Conservation (phyloP, 2,329 filamentous ascomycete genomes). For the Botryotinia convoluta region DNA sequence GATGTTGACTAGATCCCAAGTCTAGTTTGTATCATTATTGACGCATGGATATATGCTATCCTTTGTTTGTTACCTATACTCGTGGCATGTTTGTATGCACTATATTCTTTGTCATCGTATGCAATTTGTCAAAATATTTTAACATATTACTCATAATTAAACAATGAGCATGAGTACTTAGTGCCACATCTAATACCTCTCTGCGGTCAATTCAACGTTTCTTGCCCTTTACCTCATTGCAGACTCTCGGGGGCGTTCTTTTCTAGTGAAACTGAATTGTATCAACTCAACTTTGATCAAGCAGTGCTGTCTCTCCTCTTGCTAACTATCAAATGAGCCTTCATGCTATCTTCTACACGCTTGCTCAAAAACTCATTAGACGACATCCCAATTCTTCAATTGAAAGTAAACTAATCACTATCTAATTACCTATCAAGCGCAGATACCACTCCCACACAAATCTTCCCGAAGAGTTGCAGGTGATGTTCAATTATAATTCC, state of each 20-base stretch:
- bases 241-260: rapidly evolving
- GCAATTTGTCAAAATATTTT: rapidly evolving
- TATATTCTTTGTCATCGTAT: not conserved
- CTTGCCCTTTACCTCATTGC: not conserved
- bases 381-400: no score
- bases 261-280: not conserved
- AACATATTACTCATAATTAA: no score
- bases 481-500: not conserved
- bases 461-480: not conserved
- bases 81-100: not conserved
- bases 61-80: not conserved
- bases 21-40: not conserved
- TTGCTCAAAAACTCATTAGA: no score
- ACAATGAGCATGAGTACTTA: not conserved
- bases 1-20: not conserved
- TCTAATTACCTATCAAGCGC: not conserved
- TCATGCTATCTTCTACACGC: not conserved
- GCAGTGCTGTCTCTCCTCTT: not conserved
- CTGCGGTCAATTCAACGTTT: not conserved
- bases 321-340: not conserved
- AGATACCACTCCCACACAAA: not conserved
- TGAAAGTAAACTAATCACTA: no score
- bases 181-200: no score
- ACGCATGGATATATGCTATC: not conserved
- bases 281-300: not conserved